phyloP scores from a whole-genome alignment of 306 rosid species.

The Aeschynomene evenia region DNA sequence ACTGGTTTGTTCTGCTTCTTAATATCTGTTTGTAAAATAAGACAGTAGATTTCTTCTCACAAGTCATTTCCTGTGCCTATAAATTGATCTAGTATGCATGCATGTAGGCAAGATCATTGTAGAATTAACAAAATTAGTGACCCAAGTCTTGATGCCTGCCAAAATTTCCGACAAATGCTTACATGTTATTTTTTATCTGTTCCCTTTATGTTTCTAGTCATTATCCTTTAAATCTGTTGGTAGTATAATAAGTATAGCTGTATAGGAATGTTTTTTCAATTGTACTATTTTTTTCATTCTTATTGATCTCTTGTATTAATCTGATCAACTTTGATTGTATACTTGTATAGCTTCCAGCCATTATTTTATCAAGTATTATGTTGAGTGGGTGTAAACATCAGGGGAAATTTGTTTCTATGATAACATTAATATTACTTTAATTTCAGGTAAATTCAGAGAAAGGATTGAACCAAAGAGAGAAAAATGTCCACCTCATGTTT shows the following conservation, averaged over 20 bases:
- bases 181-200: not conserved
- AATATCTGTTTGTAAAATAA: slow-evolving; percentile 4
- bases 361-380: slow-evolving; percentile 2
- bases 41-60: slow-evolving; percentile 8
- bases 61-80: slow-evolving; percentile 13
- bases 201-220: not conserved
- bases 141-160: slow-evolving; percentile 23
- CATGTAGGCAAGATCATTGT: not conserved
- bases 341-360: slow-evolving; percentile 9
- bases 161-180: slow-evolving; percentile 2
- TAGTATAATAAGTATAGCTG: not conserved
- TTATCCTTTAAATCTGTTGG: not conserved
- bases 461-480: slow-evolving; percentile 97
- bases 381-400: slow-evolving; percentile 19
- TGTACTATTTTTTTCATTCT: not conserved
- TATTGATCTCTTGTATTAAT: slow-evolving; percentile 11
- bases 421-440: slow-evolving; percentile 22
- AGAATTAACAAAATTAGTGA: slow-evolving; percentile 2
- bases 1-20: slow-evolving; percentile 67
- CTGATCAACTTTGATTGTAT: slow-evolving; percentile 9
- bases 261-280: slow-evolving; percentile 14
- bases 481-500: slow-evolving; percentile 83
- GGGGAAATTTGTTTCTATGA: not conserved
- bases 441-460: slow-evolving; percentile 86
- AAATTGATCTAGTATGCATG: slow-evolving; percentile 14